Base-by-base conservation (phyloP, 164 flowering plant genomes). In the Tetracentron sinense region DNA sequence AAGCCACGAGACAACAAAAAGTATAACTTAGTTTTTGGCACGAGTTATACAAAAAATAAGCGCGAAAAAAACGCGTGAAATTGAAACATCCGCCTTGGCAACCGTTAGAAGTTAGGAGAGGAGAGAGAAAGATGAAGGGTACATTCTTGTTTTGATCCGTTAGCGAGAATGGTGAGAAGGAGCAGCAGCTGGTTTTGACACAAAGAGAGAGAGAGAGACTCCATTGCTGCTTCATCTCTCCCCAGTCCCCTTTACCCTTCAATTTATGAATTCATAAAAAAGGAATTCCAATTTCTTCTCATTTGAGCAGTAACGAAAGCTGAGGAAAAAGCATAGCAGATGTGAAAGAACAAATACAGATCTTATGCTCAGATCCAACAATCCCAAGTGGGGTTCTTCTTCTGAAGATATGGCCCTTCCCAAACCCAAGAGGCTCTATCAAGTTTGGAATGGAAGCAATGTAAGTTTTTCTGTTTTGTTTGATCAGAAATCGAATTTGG, bases 401-500 rank as follows among this genome's bases (percentile, higher is more conserved):
- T 50, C 55, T 60, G 23, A 50, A 51, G 47, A 21, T n/a, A 78
- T 70, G 75, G 83, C 68, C 17, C 54, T 35, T 7, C 46, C 54
- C n/a, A 67, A 70, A 56, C 73, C 80, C 57, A 77, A 60, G 69
- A 79, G 82, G 79, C 80, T 88, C 58, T 88, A 85, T 75, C 85
- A 84, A 78, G 83, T 76, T 52, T 86, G 95, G 95, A 82, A 64
- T 64, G 95, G 95, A 50, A 80, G 73, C 73, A 88, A 88, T 65
- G 95, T 88, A 68, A 73, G 79, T 67, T 20, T 65, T 61, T 61
- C 48, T 54, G 48, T 56, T 47, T 42, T 44, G 38, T 10, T 38
- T 38, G 44, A 38, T 1, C 4, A 4, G 44, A 4, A 16, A 10
- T 38, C 14, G 44, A 38, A 8, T 38, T 33, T 33, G 8, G 44